A percentile compares a stretch with the other conserved stretches of the same genome.
phyloP scores from a whole-genome alignment of 805 yeast genomes.

The Candida rishiriensis region DNA sequence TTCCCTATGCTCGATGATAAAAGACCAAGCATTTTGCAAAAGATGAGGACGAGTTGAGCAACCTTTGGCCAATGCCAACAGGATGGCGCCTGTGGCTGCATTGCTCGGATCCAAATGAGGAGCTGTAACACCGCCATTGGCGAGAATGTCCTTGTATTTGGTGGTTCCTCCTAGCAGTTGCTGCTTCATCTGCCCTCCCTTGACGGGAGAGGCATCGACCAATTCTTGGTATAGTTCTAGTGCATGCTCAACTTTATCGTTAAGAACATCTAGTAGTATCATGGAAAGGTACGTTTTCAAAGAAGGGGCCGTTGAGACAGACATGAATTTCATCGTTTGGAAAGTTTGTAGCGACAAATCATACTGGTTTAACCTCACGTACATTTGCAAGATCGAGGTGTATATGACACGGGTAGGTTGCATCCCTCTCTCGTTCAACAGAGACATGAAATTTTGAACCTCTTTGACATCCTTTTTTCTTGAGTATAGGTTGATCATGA shows the following conservation, averaged over 20 bases:
- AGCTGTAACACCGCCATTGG: background rate
- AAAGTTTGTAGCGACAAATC: slow-evolving; percentile 68
- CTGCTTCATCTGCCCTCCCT: too few relatives aligned
- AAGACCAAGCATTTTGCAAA: slow-evolving; percentile 68
- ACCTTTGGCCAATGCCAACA: slow-evolving; percentile 60
- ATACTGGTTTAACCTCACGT: slow-evolving; percentile 47
- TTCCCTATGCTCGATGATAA: slow-evolving; percentile 59
- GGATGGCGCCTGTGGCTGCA: slow-evolving; percentile 27
- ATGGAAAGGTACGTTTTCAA: slow-evolving; percentile 64
- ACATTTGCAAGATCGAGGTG: slow-evolving; percentile 56
- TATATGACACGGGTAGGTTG: slow-evolving; percentile 44
- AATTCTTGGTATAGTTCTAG: slow-evolving; percentile 74
- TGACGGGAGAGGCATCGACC: slow-evolving; percentile 17
- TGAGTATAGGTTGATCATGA: slow-evolving; percentile 43
- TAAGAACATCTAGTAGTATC: slow-evolving; percentile 59
- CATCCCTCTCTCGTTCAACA: slow-evolving; percentile 36
- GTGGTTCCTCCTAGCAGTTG: too few relatives aligned
- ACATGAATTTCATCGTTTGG: slow-evolving; percentile 79
- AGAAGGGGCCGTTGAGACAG: slow-evolving; percentile 64
- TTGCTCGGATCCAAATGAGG: slow-evolving; percentile 24
- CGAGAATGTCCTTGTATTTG: background rate
- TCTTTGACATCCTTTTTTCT: slow-evolving; percentile 33
- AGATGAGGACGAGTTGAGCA: slow-evolving; percentile 52
- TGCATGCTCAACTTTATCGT: slow-evolving; percentile 66
- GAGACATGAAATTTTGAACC: slow-evolving; percentile 34